A percentile compares a stretch with the other conserved stretches of the same genome.
Conservation (phyloP, 257 asterid genomes). For the Solanum piurae region DNA sequence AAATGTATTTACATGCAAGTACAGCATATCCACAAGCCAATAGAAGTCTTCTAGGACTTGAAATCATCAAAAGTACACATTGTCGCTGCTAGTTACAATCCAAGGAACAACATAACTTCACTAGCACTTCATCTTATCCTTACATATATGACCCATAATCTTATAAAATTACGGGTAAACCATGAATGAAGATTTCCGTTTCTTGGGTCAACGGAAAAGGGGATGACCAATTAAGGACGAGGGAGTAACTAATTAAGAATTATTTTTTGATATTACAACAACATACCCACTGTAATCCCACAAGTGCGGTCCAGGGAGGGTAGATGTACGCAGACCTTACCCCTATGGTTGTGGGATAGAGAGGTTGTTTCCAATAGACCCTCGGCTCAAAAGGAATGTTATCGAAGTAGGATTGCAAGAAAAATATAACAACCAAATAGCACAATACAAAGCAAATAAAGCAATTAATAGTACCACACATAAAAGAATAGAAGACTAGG, state of each 20-base stretch:
- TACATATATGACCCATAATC: neutral
- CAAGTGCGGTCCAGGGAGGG: neutral
- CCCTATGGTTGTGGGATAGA: neutral
- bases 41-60: neutral
- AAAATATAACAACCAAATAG: neutral
- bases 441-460: neutral
- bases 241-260: neutral
- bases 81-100: neutral
- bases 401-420: neutral
- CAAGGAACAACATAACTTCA: neutral
- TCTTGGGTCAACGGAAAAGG: neutral
- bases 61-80: neutral
- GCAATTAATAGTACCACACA: neutral
- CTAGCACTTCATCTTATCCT: neutral
- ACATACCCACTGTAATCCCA: neutral
- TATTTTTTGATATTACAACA: neutral
- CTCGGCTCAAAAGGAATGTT: neutral
- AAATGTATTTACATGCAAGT: neutral
- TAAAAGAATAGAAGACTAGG: neutral
- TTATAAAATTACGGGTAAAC: neutral
- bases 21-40: neutral
- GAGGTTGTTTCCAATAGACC: neutral
- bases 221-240: neutral
- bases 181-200: neutral
- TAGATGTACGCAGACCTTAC: neutral